Percentiles rank a stretch among this genome's conserved stretches.
Evolutionary conservation across 441 rosid genomes (phyloP).

Genomic region (Eutrema salsugineum): DNA sequence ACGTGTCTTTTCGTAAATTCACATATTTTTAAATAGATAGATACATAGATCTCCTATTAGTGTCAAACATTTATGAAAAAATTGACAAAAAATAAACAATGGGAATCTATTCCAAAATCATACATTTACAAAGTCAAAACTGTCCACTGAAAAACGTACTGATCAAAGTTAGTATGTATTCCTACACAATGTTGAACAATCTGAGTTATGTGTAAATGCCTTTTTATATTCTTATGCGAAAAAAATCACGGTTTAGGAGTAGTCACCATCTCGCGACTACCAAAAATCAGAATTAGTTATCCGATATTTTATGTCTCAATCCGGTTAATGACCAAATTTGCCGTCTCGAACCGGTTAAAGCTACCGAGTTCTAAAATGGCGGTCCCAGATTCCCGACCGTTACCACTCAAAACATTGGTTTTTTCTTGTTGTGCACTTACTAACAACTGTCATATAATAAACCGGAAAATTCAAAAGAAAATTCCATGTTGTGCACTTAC

Average conservation of each 20-base stretch:
- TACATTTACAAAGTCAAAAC: background rate
- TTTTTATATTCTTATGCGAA: no score
- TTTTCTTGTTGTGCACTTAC: slow-evolving; percentile 12
- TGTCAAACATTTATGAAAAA: background rate
- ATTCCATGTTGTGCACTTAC: slow-evolving; percentile 7
- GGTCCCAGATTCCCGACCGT: slow-evolving; percentile 39
- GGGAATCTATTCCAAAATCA: background rate
- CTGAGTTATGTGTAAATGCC: no score
- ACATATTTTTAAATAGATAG: background rate
- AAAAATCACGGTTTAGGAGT: no score
- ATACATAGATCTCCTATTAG: background rate
- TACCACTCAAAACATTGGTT: slow-evolving; percentile 26
- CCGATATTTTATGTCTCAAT: background rate
- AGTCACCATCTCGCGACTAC: background rate
- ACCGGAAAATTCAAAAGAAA: background rate
- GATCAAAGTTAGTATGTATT: background rate
- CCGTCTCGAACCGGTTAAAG: slow-evolving; percentile 8
- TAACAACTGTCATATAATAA: background rate
- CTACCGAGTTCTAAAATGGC: slow-evolving; percentile 10
- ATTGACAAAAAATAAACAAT: background rate
- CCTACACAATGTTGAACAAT: no score
- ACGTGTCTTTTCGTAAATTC: slow-evolving; percentile 17
- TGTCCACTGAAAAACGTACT: background rate
- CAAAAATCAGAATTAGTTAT: background rate
- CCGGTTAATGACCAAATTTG: slow-evolving; percentile 14